These are phyloP conservation scores for Pyrus communis DNA, from an alignment of 306 rosid genomes.

Conservation along the genomic window DNA sequence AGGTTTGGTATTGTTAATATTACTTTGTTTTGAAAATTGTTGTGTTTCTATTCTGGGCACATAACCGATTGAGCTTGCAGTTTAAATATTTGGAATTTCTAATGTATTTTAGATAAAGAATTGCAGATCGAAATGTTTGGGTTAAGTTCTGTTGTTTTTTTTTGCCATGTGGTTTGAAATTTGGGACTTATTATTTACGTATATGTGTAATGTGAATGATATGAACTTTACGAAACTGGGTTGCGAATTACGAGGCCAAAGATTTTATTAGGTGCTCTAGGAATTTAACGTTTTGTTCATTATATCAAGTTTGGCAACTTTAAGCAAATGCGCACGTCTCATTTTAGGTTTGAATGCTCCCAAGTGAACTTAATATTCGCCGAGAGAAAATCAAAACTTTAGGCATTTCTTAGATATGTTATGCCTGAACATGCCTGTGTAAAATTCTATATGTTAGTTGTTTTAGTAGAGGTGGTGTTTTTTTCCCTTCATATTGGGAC, in stretches of 20 bases:
- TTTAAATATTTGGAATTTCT: slow-evolving; percentile 2
- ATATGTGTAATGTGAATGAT: not conserved
- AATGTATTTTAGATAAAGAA: slow-evolving; percentile 1
- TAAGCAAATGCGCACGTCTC: not conserved
- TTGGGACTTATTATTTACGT: not conserved
- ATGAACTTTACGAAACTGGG: not conserved
- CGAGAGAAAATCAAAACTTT: not conserved
- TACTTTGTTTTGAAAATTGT: slow-evolving; percentile 5
- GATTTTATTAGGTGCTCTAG: not conserved
- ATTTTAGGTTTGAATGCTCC: not conserved
- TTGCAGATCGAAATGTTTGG: slow-evolving; percentile 18
- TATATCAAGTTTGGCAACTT: not conserved
- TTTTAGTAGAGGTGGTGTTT: not conserved
- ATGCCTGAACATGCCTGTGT: not conserved
- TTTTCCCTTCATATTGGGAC: not conserved
- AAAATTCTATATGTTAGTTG: not conserved
- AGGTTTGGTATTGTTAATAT: not conserved
- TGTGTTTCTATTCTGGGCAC: slow-evolving; percentile 13
- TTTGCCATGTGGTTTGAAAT: not conserved
- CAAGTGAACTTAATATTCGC: too few relatives aligned
- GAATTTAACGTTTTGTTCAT: not conserved
- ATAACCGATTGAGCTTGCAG: slow-evolving; percentile 22
- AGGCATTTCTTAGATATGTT: not conserved
- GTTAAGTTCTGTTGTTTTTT: not conserved
- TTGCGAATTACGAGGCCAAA: not conserved